Percentiles rank a stretch among this genome's conserved stretches.
Conservation (phyloP, 345 rosid species). For the Pugionium cornutum region DNA sequence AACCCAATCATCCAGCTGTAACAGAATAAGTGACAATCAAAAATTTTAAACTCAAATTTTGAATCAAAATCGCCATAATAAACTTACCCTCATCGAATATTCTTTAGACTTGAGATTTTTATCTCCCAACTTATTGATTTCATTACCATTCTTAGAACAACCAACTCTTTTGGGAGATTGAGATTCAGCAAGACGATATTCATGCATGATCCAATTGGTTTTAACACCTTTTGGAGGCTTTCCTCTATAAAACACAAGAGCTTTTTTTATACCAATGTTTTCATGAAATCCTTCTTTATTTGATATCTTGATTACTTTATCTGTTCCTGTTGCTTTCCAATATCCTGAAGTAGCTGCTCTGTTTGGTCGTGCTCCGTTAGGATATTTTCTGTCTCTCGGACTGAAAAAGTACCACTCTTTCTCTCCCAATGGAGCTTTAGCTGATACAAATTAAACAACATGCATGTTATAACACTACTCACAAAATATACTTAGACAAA, state of each 20-base stretch:
- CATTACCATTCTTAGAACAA: constrained; percentile 26
- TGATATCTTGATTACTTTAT: constrained; percentile 63
- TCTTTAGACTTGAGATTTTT: constrained; percentile 55
- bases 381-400: constrained; percentile 95
- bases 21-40: background rate
- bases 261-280: constrained; percentile 89
- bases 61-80: background rate
- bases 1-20: constrained; percentile 96
- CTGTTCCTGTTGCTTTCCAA: constrained; percentile 98
- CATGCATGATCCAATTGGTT: constrained; percentile 99
- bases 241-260: constrained; percentile 92
- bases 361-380: constrained; percentile 95
- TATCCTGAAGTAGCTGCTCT: constrained; percentile 96
- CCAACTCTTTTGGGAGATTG: constrained; percentile 28
- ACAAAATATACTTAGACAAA: background rate
- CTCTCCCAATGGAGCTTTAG: constrained; percentile 77
- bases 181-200: constrained; percentile 71
- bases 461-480: background rate
- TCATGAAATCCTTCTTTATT: constrained; percentile 44
- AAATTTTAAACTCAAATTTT: background rate
- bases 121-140: constrained; percentile 33
- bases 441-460: constrained; percentile 43
- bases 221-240: constrained; percentile 91
- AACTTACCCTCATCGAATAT: constrained; percentile 87
- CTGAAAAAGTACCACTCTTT: constrained; percentile 99